A percentile compares a stretch with the other conserved stretches of the same genome.
Conservation (phyloP, 768 basidiomycete species). For the Fomitopsis serialis region DNA sequence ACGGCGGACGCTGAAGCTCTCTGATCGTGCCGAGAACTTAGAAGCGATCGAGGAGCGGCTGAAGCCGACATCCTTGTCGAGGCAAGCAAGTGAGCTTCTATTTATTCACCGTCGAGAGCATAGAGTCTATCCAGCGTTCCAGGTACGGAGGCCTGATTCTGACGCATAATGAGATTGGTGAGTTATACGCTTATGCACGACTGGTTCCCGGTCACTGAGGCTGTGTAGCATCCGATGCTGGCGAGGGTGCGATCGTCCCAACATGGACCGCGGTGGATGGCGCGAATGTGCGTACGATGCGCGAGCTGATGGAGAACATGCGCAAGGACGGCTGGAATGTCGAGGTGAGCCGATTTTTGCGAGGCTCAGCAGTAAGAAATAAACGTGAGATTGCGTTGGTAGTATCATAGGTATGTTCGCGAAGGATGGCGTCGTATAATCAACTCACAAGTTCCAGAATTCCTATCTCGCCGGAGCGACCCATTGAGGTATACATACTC, state of each 20-base stretch:
- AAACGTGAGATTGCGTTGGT: conserved; percentile 8
- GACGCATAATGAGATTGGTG: conserved; percentile 90
- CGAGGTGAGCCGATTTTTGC: conserved; percentile 53
- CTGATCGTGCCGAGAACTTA: conserved; percentile 91
- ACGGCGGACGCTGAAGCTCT: conserved; percentile 69
- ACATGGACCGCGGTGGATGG: conserved; percentile 92
- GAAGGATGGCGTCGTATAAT: neutral
- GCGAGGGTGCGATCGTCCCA: conserved; percentile 78
- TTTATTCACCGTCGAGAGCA: neutral
- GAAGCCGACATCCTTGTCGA: conserved; percentile 90
- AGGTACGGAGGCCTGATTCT: conserved; percentile 88
- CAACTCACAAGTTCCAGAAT: conserved; percentile 43
- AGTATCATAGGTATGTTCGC: conserved; percentile 69
- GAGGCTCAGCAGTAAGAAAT: too few relatives aligned
- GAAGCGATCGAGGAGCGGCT: conserved; percentile 88
- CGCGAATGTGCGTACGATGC: conserved; percentile 77
- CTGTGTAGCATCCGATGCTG: conserved; percentile 44
- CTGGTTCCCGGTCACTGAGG: neutral
- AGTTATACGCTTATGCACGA: conserved; percentile 14
- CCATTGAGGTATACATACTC: conserved; percentile 61
- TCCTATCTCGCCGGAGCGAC: conserved; percentile 90
- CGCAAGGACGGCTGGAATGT: conserved; percentile 84
- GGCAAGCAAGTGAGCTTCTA: conserved; percentile 48
- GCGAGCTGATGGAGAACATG: conserved; percentile 82
- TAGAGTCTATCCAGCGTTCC: too few relatives aligned